Percentiles rank a stretch among this genome's conserved stretches.
Evolutionary conservation across 2,329 filamentous ascomycete species (phyloP).

Genomic region (Scopulariopsis brevicaulis): DNA sequence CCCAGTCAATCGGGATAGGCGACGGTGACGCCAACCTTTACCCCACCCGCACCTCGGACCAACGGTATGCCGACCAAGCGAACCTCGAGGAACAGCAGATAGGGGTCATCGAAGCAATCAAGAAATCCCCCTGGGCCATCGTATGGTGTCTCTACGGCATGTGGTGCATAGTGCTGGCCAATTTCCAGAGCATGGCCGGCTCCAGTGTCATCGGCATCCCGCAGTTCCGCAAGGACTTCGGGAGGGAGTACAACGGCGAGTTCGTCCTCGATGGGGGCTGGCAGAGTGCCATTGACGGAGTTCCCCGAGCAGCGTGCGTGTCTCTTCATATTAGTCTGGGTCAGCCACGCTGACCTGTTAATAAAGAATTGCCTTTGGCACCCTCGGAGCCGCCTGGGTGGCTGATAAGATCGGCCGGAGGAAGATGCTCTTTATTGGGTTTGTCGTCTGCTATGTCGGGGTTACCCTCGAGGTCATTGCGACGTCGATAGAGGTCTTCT

Average conservation of each 20-base stretch:
- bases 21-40: too few species aligned
- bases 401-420: conserved; percentile 22
- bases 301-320: conserved; percentile 22
- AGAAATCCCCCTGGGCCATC: conserved; percentile 12
- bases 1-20: too few species aligned
- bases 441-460: conserved; percentile 22
- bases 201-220: conserved; percentile 30
- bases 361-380: conserved; percentile 11
- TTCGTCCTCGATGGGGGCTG: conserved; percentile 23
- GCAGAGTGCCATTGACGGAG: conserved; percentile 31
- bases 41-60: not conserved
- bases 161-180: conserved; percentile 24
- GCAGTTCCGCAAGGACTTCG: conserved; percentile 30
- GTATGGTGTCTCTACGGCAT: conserved; percentile 25
- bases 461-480: conserved; percentile 27
- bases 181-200: conserved; percentile 26
- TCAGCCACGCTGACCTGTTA: not conserved
- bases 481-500: conserved; percentile 25
- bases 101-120: conserved; percentile 11
- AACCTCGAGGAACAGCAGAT: conserved; percentile 16
- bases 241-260: not conserved
- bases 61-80: not conserved
- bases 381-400: conserved; percentile 18
- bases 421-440: conserved; percentile 18
- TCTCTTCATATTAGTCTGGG: not conserved